A percentile compares a stretch with the other conserved stretches of the same genome.
These are phyloP conservation scores for Trichophyton simii DNA, from an alignment of 2,329 filamentous ascomycete species.

Conservation along the genomic window DNA sequence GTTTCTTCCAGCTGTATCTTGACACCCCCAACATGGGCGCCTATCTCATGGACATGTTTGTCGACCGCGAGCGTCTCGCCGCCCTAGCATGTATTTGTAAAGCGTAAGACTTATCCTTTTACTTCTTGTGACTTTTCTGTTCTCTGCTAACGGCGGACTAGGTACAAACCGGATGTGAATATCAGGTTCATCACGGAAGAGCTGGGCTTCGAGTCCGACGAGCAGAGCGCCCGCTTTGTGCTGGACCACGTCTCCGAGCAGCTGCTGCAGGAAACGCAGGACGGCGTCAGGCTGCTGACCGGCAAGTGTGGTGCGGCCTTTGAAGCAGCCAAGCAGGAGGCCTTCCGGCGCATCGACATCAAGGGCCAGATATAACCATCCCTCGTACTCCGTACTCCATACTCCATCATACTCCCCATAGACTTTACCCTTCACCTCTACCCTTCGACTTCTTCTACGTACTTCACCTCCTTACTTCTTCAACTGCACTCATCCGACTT, in stretches of 20 bases:
- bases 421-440: constrained; percentile 4
- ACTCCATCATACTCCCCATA: background rate
- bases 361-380: constrained; percentile 67
- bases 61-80: constrained; percentile 79
- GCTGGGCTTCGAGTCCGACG: constrained; percentile 86
- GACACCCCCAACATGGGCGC: constrained; percentile 93
- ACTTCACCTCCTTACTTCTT: background rate
- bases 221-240: constrained; percentile 82
- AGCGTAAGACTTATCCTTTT: constrained; percentile 56
- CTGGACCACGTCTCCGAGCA: constrained; percentile 64
- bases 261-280: constrained; percentile 63
- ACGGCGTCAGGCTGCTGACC: constrained; percentile 60
- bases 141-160: constrained; percentile 41
- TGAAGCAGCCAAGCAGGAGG: constrained; percentile 57
- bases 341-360: constrained; percentile 84
- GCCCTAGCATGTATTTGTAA: constrained; percentile 86
- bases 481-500: background rate
- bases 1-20: constrained; percentile 91
- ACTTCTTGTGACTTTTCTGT: background rate
- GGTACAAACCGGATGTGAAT: constrained; percentile 83
- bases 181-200: constrained; percentile 90
- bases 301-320: constrained; percentile 62
- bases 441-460: background rate
- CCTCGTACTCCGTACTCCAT: background rate
- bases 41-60: constrained; percentile 99